A percentile compares a stretch with the other conserved stretches of the same genome.
Conservation (phyloP, 108 stramenopile species). For the Parietichytrium sp. region DNA sequence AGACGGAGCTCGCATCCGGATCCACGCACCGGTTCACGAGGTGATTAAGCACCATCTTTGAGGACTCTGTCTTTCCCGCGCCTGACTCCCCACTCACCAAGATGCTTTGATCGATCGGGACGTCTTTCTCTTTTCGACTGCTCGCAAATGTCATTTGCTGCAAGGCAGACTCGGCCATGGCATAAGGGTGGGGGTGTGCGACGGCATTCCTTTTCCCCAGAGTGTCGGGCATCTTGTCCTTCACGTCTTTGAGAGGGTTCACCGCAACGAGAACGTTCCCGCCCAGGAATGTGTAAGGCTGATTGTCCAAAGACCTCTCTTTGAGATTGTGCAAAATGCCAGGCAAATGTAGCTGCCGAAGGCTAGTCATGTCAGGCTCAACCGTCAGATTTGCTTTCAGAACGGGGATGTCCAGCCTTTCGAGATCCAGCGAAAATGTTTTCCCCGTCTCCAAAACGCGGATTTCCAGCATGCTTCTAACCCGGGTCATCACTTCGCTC, state of each 20-base stretch:
- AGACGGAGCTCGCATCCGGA: not conserved
- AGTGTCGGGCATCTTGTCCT: not conserved
- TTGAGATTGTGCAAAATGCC: slow-evolving; percentile 50
- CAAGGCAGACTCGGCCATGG: slow-evolving; percentile 31
- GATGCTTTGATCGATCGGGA: slow-evolving; percentile 25
- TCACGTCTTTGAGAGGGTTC: slow-evolving; percentile 53
- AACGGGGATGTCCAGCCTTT: not conserved
- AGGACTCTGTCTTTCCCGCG: slow-evolving; percentile 48
- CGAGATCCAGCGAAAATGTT: slow-evolving; percentile 2
- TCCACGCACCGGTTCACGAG: slow-evolving; percentile 18
- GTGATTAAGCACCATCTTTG: slow-evolving; percentile 36
- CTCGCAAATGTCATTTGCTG: slow-evolving; percentile 26
- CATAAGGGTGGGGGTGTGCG: slow-evolving; percentile 11
- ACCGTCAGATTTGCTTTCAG: slow-evolving; percentile 1
- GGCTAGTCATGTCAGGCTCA: slow-evolving; percentile 11
- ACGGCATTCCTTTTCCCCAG: not conserved
- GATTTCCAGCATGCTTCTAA: not conserved
- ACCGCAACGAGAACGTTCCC: slow-evolving; percentile 50
- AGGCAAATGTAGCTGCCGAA: slow-evolving; percentile 29
- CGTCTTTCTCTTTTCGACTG: slow-evolving; percentile 7
- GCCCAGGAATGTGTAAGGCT: slow-evolving; percentile 55
- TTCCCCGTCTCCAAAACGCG: not conserved
- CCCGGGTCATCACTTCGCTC: slow-evolving; percentile 13
- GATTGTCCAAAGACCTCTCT: slow-evolving; percentile 43
- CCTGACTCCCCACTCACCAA: slow-evolving; percentile 48